Percentiles rank a stretch among this genome's conserved stretches.
Evolutionary conservation across 495 filamentous ascomycete genomes (phyloP).

Genomic region (Hypoxylon trugodes): DNA sequence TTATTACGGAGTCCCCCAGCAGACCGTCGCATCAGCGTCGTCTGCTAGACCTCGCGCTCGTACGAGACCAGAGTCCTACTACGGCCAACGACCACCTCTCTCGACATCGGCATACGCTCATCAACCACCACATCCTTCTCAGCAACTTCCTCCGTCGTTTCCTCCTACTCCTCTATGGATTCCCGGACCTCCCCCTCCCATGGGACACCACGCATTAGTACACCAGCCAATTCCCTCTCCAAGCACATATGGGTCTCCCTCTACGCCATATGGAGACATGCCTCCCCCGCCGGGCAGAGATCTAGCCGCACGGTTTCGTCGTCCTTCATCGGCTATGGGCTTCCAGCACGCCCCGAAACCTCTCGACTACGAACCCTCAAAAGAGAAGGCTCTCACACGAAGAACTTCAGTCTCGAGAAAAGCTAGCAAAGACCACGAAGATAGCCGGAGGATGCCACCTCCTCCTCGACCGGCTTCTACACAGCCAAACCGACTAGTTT

Average conservation of each 20-base stretch:
- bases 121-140: constrained; percentile 32
- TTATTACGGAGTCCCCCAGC: constrained; percentile 51
- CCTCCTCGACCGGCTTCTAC: constrained; percentile 54
- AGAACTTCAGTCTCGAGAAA: constrained; percentile 52
- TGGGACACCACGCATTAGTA: constrained; percentile 36
- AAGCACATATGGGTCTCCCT: no score
- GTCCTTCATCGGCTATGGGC: constrained; percentile 56
- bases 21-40: constrained; percentile 40
- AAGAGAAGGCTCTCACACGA: constrained; percentile 43
- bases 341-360: constrained; percentile 44
- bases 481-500: constrained; percentile 44
- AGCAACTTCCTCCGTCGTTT: constrained; percentile 38
- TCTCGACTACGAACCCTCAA: constrained; percentile 43
- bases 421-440: constrained; percentile 47
- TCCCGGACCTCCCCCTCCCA: constrained; percentile 29
- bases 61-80: constrained; percentile 52
- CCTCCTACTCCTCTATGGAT: constrained; percentile 30
- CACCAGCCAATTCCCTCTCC: constrained; percentile 40
- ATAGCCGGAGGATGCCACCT: constrained; percentile 50
- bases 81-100: constrained; percentile 48
- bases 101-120: constrained; percentile 40
- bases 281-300: constrained; percentile 24
- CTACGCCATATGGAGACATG: constrained; percentile 11
- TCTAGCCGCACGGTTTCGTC: constrained; percentile 47
- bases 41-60: constrained; percentile 52